Evolutionary conservation across 2,329 filamentous ascomycete genomes (phyloP).

Genomic region (Basipetospora chlamydospora): DNA sequence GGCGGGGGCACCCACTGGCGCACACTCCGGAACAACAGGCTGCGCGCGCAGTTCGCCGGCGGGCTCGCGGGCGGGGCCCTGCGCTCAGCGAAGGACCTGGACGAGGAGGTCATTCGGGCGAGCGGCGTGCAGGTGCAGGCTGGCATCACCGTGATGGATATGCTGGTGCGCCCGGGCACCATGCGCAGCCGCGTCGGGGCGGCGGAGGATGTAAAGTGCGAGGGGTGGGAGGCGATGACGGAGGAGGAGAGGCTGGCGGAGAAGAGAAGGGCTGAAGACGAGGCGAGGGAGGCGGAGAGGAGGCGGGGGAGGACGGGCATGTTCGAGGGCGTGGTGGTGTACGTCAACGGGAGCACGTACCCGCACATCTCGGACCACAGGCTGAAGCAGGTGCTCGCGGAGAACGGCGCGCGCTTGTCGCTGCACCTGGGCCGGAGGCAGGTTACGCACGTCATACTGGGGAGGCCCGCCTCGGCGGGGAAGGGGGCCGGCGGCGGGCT

Average conservation of each 20-base stretch:
- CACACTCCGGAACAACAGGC: slow-evolving; percentile 51
- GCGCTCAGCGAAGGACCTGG: slow-evolving; percentile 32
- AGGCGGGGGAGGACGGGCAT: slow-evolving; percentile 26
- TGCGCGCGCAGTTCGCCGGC: slow-evolving; percentile 57
- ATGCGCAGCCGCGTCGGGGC: slow-evolving; percentile 19
- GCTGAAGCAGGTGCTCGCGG: slow-evolving; percentile 61
- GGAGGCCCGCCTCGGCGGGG: slow-evolving; percentile 34
- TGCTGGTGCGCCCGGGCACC: slow-evolving; percentile 32
- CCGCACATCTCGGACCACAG: slow-evolving; percentile 74
- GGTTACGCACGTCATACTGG: slow-evolving; percentile 79
- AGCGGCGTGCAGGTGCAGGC: slow-evolving; percentile 25
- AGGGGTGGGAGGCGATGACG: not conserved
- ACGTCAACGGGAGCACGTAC: slow-evolving; percentile 77
- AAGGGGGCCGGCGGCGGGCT: slow-evolving; percentile 58
- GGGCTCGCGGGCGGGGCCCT: slow-evolving; percentile 49
- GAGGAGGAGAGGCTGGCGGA: slow-evolving; percentile 14
- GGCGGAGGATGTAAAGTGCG: slow-evolving; percentile 4
- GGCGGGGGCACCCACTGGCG: slow-evolving; percentile 46
- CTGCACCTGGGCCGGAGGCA: slow-evolving; percentile 55
- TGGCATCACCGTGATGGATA: slow-evolving; percentile 33
- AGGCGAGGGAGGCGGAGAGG: slow-evolving; percentile 24
- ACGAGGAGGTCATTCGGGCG: slow-evolving; percentile 22
- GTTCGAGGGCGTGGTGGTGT: slow-evolving; percentile 60
- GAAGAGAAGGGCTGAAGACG: slow-evolving; percentile 30
- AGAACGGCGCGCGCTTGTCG: slow-evolving; percentile 59